Evolutionary conservation across 805 yeast species (phyloP), one percentile per base, ranked within the genome.

Genomic region (Candida ponderosae): DNA sequence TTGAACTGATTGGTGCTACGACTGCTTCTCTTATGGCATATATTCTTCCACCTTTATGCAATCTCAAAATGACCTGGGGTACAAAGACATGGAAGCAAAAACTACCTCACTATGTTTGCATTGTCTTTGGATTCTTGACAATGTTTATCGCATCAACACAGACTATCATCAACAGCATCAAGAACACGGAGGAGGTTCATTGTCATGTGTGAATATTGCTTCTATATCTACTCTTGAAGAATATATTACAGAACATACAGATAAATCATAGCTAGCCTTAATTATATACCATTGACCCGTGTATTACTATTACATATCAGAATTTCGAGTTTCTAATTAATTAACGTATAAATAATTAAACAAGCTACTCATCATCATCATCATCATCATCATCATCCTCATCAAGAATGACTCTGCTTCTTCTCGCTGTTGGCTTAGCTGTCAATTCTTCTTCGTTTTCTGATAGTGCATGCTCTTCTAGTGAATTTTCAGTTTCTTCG

Each of bases 11-110:
- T 24, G 97, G 97, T 2, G 89, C 96, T 0, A 82, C 95, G 0
- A 82, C 95, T 0, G 97, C 97, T 0, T 86, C 95, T 16, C 65
- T 84, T 29, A 80, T 90, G 81, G 97, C 97, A 0, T 89, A 85
- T 54, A 86, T 89, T 18, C 62, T 89, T 15, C 97, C 97, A 0
- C 96, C 96, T 4, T 56, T 81, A 55, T 89, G 96, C 49, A 83
- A 72, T 49, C 57, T 87, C 42, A 76, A 80, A 43, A 69, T 89
- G 49, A 73, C 87, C 0, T 56, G 63, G 40, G 62, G 53, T 37
- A 61, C 48, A 42, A 75, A 67, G 47, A 43, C 64, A 31, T 40
- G 40, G 31, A 40, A 43, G 33, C 71, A 74, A 39, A 77, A 73
- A 35, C 29, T 78, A 0, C 81, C 88, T 0, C 72, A 78, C 44